phyloP scores from a whole-genome alignment of 1,139 yeast species.

The Candida sanyaensis region DNA sequence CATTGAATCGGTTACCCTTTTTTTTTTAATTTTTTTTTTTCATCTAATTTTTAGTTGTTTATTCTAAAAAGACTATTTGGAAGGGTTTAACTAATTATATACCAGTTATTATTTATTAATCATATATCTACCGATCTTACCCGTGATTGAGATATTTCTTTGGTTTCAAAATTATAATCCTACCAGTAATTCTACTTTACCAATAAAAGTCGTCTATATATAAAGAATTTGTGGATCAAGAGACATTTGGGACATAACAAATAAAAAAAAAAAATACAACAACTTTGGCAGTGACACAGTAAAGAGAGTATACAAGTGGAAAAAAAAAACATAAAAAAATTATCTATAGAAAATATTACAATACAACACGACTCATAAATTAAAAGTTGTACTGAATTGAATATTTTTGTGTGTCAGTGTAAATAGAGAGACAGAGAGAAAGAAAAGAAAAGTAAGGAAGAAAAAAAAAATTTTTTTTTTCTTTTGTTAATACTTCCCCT shows the following conservation, averaged over 20 bases:
- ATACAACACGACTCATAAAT: no score
- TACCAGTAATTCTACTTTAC: no score
- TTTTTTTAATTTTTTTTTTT: no score
- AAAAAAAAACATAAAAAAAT: background rate
- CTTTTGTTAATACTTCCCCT: constrained; percentile 3
- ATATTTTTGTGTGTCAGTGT: no score
- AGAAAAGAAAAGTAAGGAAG: background rate
- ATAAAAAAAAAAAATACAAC: background rate
- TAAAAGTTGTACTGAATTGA: no score
- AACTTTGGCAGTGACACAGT: background rate
- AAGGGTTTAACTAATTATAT: no score
- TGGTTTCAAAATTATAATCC: no score
- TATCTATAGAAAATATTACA: no score
- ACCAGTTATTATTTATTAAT: no score
- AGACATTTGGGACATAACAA: background rate
- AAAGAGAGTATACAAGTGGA: background rate
- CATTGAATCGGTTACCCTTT: no score
- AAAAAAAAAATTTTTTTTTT: background rate
- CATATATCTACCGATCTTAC: background rate
- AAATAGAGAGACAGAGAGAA: background rate
- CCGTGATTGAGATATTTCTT: background rate
- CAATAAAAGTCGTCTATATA: background rate
- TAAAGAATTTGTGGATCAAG: background rate
- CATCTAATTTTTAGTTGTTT: no score
- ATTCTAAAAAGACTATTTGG: no score